Evolutionary conservation across 2,329 filamentous ascomycete species (phyloP).

Genomic region (Huntiella savannae): DNA sequence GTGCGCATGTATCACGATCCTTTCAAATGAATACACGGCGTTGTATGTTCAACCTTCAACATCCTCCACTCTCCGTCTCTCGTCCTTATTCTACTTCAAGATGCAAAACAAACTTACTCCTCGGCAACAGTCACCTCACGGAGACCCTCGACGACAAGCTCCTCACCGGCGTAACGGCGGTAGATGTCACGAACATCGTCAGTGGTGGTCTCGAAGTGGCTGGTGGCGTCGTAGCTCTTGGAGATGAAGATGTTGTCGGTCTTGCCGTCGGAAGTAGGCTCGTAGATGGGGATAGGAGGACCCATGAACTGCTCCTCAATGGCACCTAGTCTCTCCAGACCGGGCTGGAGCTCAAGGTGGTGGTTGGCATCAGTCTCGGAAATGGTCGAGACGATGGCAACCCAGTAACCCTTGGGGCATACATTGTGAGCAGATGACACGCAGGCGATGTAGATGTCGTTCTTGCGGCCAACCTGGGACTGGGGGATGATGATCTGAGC

Average conservation of each 20-base stretch:
- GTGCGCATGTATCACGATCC: conserved; percentile 1
- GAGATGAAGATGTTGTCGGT: conserved; percentile 92
- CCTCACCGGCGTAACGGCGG: conserved; percentile 60
- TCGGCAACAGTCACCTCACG: conserved; percentile 60
- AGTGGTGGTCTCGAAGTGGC: conserved; percentile 82
- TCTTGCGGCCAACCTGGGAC: conserved; percentile 89
- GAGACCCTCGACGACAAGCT: conserved; percentile 72
- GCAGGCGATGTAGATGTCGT: conserved; percentile 94
- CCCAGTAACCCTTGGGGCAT: conserved; percentile 97
- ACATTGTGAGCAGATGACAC: conserved; percentile 94
- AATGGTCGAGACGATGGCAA: conserved; percentile 95
- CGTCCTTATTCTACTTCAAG: background rate
- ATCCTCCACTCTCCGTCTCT: background rate
- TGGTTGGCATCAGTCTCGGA: conserved; percentile 83
- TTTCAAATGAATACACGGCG: background rate
- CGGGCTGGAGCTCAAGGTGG: conserved; percentile 83
- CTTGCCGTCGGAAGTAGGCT: conserved; percentile 63
- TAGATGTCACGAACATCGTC: conserved; percentile 96
- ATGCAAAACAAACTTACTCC: conserved; percentile 15
- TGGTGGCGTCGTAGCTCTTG: conserved; percentile 95
- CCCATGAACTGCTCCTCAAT: conserved; percentile 97
- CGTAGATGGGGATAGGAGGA: conserved; percentile 79
- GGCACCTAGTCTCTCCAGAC: conserved; percentile 75
- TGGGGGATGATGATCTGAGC: conserved; percentile 94
- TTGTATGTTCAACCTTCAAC: conserved; percentile 9